Conservation (phyloP, 2,329 filamentous ascomycete genomes). For the Aspergillus tubingensis region DNA sequence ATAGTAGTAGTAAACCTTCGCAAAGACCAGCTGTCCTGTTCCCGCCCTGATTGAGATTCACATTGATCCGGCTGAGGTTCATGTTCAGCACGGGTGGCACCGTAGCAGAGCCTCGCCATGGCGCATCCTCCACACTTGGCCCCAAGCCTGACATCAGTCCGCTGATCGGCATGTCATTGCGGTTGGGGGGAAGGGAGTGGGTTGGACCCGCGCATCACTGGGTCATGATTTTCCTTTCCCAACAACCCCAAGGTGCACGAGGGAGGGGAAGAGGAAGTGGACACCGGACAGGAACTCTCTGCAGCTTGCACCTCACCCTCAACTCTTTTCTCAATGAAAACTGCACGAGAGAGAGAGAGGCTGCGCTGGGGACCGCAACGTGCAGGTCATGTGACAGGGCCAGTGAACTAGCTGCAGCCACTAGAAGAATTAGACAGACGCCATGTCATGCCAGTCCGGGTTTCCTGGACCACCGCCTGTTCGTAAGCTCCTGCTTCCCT, state of each 20-base stretch:
- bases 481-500: neutral
- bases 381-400: neutral
- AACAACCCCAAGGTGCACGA: neutral
- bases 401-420: constrained; percentile 1
- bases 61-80: neutral
- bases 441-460: neutral
- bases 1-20: no score
- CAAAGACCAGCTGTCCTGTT: neutral
- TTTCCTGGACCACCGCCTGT: neutral
- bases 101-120: neutral
- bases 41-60: neutral
- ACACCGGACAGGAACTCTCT: no score
- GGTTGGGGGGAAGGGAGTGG: neutral
- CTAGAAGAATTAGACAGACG: neutral
- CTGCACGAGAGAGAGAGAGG: neutral
- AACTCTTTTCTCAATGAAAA: neutral
- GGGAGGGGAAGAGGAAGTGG: no score
- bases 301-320: neutral
- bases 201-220: neutral
- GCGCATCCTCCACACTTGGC: neutral
- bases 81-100: neutral
- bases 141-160: neutral
- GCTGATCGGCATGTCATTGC: constrained; percentile 1
- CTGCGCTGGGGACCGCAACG: neutral
- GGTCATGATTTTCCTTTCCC: neutral